Evolutionary conservation across 306 rosid genomes (phyloP).

Genomic region (Sicyos edulis): DNA sequence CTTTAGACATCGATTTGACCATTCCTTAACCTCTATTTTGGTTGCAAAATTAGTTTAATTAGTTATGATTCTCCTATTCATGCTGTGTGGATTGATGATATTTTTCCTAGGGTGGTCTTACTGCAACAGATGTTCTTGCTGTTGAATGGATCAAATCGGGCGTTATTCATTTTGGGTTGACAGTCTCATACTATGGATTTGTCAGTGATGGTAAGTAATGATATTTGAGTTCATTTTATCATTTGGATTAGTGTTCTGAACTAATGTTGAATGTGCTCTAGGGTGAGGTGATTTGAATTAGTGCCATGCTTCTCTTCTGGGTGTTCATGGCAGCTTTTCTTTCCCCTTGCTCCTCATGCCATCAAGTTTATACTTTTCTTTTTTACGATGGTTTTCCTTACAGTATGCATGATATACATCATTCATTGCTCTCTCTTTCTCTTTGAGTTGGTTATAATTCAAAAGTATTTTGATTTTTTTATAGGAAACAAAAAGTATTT

Average conservation of each 20-base stretch:
- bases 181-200: conserved; percentile 92
- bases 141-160: conserved; percentile 89
- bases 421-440: not conserved
- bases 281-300: not conserved
- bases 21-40: not conserved
- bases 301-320: not conserved
- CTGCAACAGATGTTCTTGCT: conserved; percentile 96
- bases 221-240: conserved; percentile 10
- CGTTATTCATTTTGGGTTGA: conserved; percentile 84
- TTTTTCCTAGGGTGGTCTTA: conserved; percentile 89
- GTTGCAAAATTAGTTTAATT: conserved; percentile 6
- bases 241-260: not conserved
- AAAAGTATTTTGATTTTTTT: not conserved
- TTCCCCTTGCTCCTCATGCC: not conserved
- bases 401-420: not conserved
- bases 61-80: not conserved
- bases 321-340: not conserved
- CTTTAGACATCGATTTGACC: not conserved
- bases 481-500: not conserved
- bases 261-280: not conserved
- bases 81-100: not conserved
- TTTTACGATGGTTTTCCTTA: not conserved
- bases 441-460: no score
- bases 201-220: conserved; percentile 82
- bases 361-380: not conserved